Evolutionary conservation across 345 rosid species (phyloP).

Genomic region (Sisymbrium irio): DNA sequence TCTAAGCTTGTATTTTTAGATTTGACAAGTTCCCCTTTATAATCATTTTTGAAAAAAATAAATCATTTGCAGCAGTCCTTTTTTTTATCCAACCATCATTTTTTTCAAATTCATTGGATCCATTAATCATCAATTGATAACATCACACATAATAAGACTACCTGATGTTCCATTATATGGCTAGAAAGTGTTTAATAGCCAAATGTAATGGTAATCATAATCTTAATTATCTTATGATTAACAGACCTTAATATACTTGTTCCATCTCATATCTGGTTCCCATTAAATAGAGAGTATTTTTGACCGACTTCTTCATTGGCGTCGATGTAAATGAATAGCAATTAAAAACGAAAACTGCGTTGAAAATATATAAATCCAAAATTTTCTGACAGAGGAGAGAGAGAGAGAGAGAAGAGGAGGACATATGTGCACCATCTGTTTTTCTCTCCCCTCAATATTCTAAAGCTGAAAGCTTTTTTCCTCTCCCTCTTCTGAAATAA

Average conservation of each 20-base stretch:
- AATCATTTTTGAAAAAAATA: background rate
- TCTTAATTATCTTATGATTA: background rate
- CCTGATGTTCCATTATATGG: background rate
- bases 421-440: constrained; percentile 29
- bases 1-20: background rate
- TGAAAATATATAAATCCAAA: constrained; percentile 1
- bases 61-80: background rate
- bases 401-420: constrained; percentile 8
- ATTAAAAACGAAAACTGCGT: background rate
- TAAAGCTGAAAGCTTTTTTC: constrained; percentile 17
- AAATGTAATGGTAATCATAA: background rate
- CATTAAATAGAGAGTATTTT: background rate
- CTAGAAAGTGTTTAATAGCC: background rate
- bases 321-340: constrained; percentile 4
- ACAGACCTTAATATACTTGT: background rate
- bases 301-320: constrained; percentile 3
- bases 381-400: constrained; percentile 4
- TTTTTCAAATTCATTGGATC: background rate
- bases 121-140: background rate
- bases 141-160: background rate
- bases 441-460: constrained; percentile 20
- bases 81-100: background rate
- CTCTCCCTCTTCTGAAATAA: constrained; percentile 1
- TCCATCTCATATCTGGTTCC: background rate
- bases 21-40: constrained; percentile 8